A percentile compares a stretch with the other conserved stretches of the same genome.
These are phyloP conservation scores for Penicillium sp. DNA, from an alignment of 2,329 filamentous ascomycete genomes.

Conservation along the genomic window DNA sequence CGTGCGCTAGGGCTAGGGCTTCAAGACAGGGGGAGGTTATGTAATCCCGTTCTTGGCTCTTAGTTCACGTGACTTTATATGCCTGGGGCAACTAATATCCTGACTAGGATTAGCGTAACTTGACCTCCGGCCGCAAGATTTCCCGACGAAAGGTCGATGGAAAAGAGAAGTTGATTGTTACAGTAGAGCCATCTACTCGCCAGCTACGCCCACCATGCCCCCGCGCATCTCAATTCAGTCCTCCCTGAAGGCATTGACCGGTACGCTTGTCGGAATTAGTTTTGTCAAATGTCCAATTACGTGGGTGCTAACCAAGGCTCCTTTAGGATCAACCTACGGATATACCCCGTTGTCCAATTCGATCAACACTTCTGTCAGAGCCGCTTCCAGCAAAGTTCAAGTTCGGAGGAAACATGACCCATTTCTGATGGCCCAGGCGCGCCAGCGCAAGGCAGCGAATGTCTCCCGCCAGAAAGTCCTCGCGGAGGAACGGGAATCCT, in stretches of 20 bases:
- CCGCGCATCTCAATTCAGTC: conserved; percentile 62
- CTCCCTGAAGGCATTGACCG: conserved; percentile 58
- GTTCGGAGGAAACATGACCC: conserved; percentile 71
- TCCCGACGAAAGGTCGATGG: conserved; percentile 25
- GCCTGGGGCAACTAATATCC: not conserved
- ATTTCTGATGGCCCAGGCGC: conserved; percentile 75
- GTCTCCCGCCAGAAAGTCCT: conserved; percentile 71
- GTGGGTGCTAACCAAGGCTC: conserved; percentile 9
- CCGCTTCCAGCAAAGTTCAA: conserved; percentile 62
- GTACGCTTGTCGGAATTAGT: conserved; percentile 46
- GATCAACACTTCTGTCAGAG: conserved; percentile 55
- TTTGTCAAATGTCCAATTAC: not conserved
- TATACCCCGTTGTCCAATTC: conserved; percentile 53
- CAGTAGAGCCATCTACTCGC: conserved; percentile 7
- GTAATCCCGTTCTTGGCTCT: conserved; percentile 6
- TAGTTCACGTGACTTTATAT: rapidly evolving
- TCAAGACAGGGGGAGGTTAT: not conserved
- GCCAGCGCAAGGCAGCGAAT: conserved; percentile 81
- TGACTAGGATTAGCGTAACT: conserved; percentile 25
- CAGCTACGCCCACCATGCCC: conserved; percentile 54
- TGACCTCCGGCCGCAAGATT: conserved; percentile 29
- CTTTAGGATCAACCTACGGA: conserved; percentile 29
- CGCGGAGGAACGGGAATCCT: conserved; percentile 59
- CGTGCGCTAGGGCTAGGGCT: conserved; percentile 40
- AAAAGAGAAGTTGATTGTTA: conserved; percentile 17